phyloP scores from a whole-genome alignment of 192 early-diverging fungal species.

The Diversispora epigaea region DNA sequence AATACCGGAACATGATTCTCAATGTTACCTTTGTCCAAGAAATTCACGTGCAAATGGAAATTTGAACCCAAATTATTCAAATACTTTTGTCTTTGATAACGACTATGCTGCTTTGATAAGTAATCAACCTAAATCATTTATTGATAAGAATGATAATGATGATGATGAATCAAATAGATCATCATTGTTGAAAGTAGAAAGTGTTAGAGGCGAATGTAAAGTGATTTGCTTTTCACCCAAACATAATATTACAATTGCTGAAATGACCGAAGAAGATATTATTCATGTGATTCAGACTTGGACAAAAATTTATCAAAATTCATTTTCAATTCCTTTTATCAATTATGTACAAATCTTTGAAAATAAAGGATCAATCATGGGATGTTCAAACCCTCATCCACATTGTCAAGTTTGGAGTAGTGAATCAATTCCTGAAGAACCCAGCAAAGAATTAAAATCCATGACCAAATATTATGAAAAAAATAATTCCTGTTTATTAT shows the following conservation, averaged over 20 bases:
- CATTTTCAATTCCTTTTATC: slow-evolving; percentile 56
- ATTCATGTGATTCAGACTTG: slow-evolving; percentile 68
- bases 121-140: slow-evolving; percentile 51
- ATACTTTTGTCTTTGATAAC: slow-evolving; percentile 88
- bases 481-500: slow-evolving; percentile 69
- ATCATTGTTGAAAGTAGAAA: slow-evolving; percentile 56
- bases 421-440: slow-evolving; percentile 80
- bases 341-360: slow-evolving; percentile 94
- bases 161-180: background rate
- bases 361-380: slow-evolving; percentile 96
- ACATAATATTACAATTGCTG: slow-evolving; percentile 86
- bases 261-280: slow-evolving; percentile 74
- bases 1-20: slow-evolving; percentile 69
- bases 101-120: slow-evolving; percentile 87
- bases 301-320: slow-evolving; percentile 61
- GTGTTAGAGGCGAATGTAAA: slow-evolving; percentile 74
- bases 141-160: too few species aligned
- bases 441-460: slow-evolving; percentile 65
- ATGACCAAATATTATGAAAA: slow-evolving; percentile 61
- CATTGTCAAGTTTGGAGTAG: slow-evolving; percentile 95
- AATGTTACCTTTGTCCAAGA: slow-evolving; percentile 85
- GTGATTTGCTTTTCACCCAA: slow-evolving; percentile 93
- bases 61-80: slow-evolving; percentile 72
- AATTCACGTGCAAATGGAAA: slow-evolving; percentile 76
- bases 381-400: slow-evolving; percentile 96